phyloP scores from a whole-genome alignment of 495 filamentous ascomycete species.

The Aspergillus diversus region DNA sequence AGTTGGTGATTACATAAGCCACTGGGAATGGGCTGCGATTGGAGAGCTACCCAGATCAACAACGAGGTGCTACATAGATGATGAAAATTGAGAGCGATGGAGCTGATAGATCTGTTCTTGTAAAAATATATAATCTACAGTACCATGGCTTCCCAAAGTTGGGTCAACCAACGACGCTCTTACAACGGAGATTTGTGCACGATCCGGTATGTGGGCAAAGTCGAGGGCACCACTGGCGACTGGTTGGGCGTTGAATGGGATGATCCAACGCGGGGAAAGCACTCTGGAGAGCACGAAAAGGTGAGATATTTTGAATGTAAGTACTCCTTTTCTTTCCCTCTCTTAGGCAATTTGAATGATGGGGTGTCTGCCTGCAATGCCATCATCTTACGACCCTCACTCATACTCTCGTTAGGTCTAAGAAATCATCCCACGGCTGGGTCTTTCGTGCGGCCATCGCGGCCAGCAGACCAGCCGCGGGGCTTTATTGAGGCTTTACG shows the following conservation, averaged over 20 bases:
- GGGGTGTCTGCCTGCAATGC: not conserved
- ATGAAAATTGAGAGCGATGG: not conserved
- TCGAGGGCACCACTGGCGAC: conserved; percentile 73
- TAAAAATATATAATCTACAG: not conserved
- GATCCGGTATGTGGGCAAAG: conserved; percentile 77
- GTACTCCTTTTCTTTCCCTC: conserved; percentile 8
- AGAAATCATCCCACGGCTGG: conserved; percentile 70
- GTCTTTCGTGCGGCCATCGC: conserved; percentile 83
- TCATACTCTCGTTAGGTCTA: conserved; percentile 52
- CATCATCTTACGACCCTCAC: not conserved
- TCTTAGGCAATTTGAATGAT: not conserved
- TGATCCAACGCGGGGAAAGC: conserved; percentile 80
- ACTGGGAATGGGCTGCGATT: conserved; percentile 16
- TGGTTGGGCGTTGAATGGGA: conserved; percentile 99
- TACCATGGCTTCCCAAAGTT: conserved; percentile 36
- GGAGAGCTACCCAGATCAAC: conserved; percentile 14
- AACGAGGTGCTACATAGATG: not conserved
- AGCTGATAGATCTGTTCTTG: not conserved
- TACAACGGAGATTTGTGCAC: conserved; percentile 78
- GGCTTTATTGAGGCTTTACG: conserved; percentile 79
- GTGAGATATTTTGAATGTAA: conserved; percentile 84
- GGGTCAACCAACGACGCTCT: conserved; percentile 73
- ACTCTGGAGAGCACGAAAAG: conserved; percentile 80
- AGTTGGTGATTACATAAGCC: conserved; percentile 35
- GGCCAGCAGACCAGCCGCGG: conserved; percentile 64